Evolutionary conservation across 31 red algal genomes (phyloP).

Genomic region (Bonnemaisonia californica): DNA sequence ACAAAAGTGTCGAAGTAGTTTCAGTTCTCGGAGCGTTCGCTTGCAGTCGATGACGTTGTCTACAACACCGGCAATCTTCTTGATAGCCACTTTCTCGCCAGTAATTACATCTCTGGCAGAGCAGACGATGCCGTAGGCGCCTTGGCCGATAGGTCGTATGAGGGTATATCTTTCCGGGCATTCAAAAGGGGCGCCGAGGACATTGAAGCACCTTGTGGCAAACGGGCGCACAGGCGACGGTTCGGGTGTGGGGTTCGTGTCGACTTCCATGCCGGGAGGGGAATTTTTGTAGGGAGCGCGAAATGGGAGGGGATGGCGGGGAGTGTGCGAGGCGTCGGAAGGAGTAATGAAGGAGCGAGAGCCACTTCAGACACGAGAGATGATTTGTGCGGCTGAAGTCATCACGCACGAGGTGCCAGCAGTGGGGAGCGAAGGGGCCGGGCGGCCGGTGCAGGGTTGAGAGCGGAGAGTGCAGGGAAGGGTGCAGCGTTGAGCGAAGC

Average conservation of each 20-base stretch:
- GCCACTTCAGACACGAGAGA: neutral
- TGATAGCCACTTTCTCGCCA: conserved; percentile 79
- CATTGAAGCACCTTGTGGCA: conserved; percentile 41
- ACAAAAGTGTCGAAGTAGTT: conserved; percentile 77
- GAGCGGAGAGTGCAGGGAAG: neutral
- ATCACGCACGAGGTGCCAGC: neutral
- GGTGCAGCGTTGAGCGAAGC: neutral
- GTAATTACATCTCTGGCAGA: conserved; percentile 47
- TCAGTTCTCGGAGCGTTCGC: conserved; percentile 86
- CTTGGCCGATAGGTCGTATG: conserved; percentile 79
- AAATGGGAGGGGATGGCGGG: no score
- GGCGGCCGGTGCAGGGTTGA: no score
- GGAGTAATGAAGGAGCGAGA: no score
- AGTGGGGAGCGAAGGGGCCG: neutral
- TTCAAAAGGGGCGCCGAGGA: conserved; percentile 59
- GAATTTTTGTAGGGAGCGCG: no score
- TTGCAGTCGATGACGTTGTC: conserved; percentile 76
- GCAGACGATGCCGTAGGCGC: conserved; percentile 95
- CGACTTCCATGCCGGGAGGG: neutral
- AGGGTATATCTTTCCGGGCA: conserved; percentile 75
- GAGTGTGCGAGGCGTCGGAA: no score
- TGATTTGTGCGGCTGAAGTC: neutral
- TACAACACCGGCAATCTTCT: conserved; percentile 83
- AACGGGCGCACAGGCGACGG: neutral
- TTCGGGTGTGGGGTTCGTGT: neutral